Percentiles rank a stretch among this genome's conserved stretches.
Evolutionary conservation across 371 early-diverging fungal species (phyloP).

Genomic region (Umbelopsis sp.): DNA sequence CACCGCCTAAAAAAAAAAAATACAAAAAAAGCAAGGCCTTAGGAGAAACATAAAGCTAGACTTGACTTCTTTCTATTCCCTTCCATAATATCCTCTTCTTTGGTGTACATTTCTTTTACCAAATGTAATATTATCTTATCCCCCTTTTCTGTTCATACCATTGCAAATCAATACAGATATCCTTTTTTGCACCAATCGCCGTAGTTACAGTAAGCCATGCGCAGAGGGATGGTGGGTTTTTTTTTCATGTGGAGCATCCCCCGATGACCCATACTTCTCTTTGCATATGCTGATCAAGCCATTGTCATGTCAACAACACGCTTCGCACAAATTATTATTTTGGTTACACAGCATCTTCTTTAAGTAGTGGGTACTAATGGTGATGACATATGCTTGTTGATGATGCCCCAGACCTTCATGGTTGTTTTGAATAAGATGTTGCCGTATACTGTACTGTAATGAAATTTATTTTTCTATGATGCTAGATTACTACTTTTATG

Average conservation of each 20-base stretch:
- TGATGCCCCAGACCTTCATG: neutral
- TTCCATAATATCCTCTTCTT: neutral
- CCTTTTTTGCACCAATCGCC: too few relatives aligned
- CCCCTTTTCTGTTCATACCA: too few relatives aligned
- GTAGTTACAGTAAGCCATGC: too few relatives aligned
- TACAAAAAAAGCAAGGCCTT: too few relatives aligned
- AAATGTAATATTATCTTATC: neutral
- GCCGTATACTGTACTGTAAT: neutral
- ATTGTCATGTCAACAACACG: neutral
- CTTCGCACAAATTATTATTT: neutral
- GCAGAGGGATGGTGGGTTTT: too few relatives aligned
- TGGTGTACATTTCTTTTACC: neutral
- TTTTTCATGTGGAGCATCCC: too few relatives aligned
- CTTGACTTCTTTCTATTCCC: too few relatives aligned
- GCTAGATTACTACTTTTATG: neutral
- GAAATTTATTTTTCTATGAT: slow-evolving; percentile 10
- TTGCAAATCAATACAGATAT: too few relatives aligned
- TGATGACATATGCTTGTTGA: neutral
- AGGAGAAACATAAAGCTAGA: too few relatives aligned
- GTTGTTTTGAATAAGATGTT: neutral
- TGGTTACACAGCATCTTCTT: slow-evolving; percentile 4
- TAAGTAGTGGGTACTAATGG: neutral
- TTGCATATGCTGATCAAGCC: neutral
- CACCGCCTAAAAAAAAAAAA: too few relatives aligned
- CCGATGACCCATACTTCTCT: too few relatives aligned